Base-by-base conservation (phyloP, 306 rosid genomes). In the Ochetophila trinervis region DNA sequence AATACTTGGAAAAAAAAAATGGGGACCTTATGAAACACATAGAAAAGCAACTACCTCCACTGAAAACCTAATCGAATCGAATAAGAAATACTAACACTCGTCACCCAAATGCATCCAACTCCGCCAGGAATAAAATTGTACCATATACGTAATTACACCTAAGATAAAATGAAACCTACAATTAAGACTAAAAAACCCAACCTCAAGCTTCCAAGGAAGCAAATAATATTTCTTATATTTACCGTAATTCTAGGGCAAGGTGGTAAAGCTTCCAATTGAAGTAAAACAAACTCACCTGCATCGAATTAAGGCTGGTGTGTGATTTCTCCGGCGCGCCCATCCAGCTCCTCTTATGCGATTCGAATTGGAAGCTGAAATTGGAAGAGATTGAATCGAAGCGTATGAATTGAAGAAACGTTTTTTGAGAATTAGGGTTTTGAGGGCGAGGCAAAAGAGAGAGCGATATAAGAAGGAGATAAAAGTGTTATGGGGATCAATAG, bases 321-420 rank as follows among this genome's bases (percentile, higher is more conserved):
- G 98, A 74, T 77, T 86, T 92, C 74, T 92, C 98, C 36, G 91
- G 93, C 59, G 95, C 96, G 59, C 95, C 95, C 98, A 89, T 92
- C 20, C 73, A 69, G 70, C 72, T 76, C 73, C 75, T 69, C 37
- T 18, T 74, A 30, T 20, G n/a, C 55, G 85, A 66, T 67, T 69
- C 66, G 27, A 73, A 73, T 68, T 70, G 67, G 67, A 60, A 76
- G 60, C 70, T 68, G 37, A 9, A 67, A 63, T 22, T 62, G 63
- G 59, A 48, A 17, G 64, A 69, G 52, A 71, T 50, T 64, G 71
- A 75, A 83, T 76, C 53, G 36, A 10, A 57, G 21, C 22, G 15
- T 63, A 44, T 23, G 36, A 58, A 60, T 23, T 62, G 50, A 5
- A 56, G 62, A 57, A 54, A 23, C 53, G 60, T 62, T 55, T 27